Conservation (phyloP, 148 eudicot species). For the Rhododendron griersonianum region DNA sequence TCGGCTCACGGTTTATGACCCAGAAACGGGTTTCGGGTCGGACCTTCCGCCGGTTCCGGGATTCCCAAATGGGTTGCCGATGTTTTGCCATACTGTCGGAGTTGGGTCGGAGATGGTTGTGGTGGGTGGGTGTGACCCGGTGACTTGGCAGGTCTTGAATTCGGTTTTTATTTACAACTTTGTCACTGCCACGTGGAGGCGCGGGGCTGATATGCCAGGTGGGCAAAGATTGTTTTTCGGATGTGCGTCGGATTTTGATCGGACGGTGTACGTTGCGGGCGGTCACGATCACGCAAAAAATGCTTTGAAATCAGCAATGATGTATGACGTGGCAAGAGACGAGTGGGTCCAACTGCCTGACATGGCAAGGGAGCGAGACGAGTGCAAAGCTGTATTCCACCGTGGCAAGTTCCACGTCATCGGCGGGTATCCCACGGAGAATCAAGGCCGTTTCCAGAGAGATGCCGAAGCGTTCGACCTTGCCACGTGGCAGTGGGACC, state of each 20-base stretch:
- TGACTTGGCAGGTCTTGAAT: constrained; percentile 42
- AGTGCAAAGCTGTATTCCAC: constrained; percentile 50
- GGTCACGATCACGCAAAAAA: constrained; percentile 76
- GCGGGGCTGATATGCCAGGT: constrained; percentile 74
- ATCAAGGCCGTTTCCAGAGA: constrained; percentile 56
- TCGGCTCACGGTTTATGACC: constrained; percentile 46
- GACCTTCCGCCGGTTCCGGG: constrained; percentile 47
- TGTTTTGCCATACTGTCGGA: constrained; percentile 63
- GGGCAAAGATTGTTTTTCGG: constrained; percentile 59
- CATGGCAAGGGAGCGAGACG: constrained; percentile 71
- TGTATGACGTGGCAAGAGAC: constrained; percentile 58
- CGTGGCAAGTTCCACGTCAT: constrained; percentile 70
- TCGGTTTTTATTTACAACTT: constrained; percentile 52
- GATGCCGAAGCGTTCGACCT: constrained; percentile 50
- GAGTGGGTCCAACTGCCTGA: constrained; percentile 59
- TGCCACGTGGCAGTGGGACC: constrained; percentile 55
- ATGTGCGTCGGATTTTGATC: constrained; percentile 37
- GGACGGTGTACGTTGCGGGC: constrained; percentile 68
- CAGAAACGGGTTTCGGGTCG: constrained; percentile 41
- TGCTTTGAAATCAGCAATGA: constrained; percentile 50
- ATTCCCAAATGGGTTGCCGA: constrained; percentile 47
- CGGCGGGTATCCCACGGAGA: constrained; percentile 63
- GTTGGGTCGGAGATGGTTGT: constrained; percentile 62
- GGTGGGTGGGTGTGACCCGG: constrained; percentile 82
- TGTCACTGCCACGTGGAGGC: constrained; percentile 51